phyloP scores from a whole-genome alignment of 2,329 filamentous ascomycete genomes.

The Epichloe sylvatica region DNA sequence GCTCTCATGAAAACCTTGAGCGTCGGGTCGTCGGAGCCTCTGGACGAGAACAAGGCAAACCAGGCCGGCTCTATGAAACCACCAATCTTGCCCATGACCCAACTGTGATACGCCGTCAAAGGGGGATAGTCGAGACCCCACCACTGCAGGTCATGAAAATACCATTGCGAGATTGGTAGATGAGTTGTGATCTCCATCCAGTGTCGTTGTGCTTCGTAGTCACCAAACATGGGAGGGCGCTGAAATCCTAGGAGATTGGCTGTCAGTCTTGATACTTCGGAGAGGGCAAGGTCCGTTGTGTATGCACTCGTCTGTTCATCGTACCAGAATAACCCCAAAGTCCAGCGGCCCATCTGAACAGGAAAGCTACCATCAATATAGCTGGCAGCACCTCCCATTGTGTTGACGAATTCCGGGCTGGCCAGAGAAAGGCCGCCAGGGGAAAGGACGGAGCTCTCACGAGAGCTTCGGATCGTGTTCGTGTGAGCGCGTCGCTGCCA shows the following conservation, averaged over 20 bases:
- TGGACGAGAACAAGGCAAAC: conserved; percentile 76
- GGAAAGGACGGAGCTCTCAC: conserved; percentile 63
- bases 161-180: conserved; percentile 87
- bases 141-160: conserved; percentile 91
- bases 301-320: not conserved
- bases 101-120: conserved; percentile 95
- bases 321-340: conserved; percentile 91
- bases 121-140: conserved; percentile 99
- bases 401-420: conserved; percentile 66
- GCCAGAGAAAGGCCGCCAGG: conserved; percentile 88
- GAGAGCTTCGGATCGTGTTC: conserved; percentile 26
- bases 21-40: conserved; percentile 61
- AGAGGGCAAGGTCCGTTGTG: not conserved
- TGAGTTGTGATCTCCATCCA: conserved; percentile 97
- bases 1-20: conserved; percentile 95
- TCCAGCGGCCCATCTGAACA: conserved; percentile 86
- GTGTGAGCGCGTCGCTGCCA: conserved; percentile 22
- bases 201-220: conserved; percentile 94
- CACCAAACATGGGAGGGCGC: conserved; percentile 80
- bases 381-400: conserved; percentile 87
- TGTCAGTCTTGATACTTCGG: not conserved
- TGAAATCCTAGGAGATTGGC: conserved; percentile 46
- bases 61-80: conserved; percentile 64
- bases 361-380: conserved; percentile 75
- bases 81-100: conserved; percentile 81